phyloP scores from a whole-genome alignment of 306 rosid genomes.

The Inga oerstediana region DNA sequence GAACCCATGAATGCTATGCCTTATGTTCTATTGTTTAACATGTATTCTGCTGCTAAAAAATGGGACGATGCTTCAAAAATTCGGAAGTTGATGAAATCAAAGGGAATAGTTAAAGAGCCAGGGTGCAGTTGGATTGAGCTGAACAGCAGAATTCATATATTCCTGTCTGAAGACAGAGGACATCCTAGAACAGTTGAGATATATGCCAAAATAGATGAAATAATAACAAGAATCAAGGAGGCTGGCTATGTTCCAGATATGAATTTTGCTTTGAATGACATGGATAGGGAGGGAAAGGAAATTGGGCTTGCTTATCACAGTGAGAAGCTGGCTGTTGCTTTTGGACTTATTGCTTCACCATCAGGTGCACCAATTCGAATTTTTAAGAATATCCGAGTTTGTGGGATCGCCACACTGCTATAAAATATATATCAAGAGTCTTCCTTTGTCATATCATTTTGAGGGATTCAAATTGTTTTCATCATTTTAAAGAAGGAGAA shows the following conservation, averaged over 20 bases:
- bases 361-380: conserved; percentile 67
- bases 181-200: conserved; percentile 69
- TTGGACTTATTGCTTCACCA: conserved; percentile 69
- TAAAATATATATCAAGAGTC: conserved; percentile 67
- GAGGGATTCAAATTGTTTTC: conserved; percentile 93
- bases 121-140: too few species aligned
- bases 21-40: conserved; percentile 74
- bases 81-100: too few species aligned
- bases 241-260: conserved; percentile 78
- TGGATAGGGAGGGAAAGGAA: conserved; percentile 83
- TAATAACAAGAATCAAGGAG: conserved; percentile 63
- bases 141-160: too few species aligned
- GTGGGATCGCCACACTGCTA: conserved; percentile 91
- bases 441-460: conserved; percentile 64
- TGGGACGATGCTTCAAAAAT: too few species aligned
- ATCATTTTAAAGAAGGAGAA: conserved; percentile 74
- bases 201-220: conserved; percentile 68
- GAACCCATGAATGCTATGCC: conserved; percentile 74
- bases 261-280: conserved; percentile 76
- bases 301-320: conserved; percentile 74
- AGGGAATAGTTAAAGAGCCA: too few species aligned
- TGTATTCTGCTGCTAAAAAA: too few species aligned
- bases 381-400: conserved; percentile 85
- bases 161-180: too few species aligned
- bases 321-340: conserved; percentile 84